phyloP scores from a whole-genome alignment of 2,329 filamentous ascomycete genomes.

The Penicillium oxalicum region DNA sequence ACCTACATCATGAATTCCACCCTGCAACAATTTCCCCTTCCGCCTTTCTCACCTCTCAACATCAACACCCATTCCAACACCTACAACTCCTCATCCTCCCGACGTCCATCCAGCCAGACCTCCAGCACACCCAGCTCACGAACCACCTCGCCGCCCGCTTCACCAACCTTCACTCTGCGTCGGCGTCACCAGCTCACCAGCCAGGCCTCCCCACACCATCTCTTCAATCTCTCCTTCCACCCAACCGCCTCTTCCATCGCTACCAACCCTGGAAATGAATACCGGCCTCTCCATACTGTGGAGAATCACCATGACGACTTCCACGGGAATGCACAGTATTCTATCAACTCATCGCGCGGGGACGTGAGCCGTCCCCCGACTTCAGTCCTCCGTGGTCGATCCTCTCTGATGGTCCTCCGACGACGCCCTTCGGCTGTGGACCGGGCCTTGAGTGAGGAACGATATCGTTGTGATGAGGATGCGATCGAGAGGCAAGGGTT shows the following conservation, averaged over 20 bases:
- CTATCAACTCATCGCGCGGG: neutral
- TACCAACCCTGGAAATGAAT: too few species aligned
- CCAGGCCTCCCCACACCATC: constrained; percentile 12
- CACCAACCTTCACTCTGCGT: constrained; percentile 13
- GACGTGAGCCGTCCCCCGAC: constrained; percentile 22
- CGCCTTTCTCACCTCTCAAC: constrained; percentile 24
- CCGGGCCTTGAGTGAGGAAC: constrained; percentile 40
- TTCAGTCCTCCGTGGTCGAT: constrained; percentile 25
- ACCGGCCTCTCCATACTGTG: too few species aligned
- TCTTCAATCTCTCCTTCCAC: constrained; percentile 21
- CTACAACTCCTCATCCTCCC: neutral
- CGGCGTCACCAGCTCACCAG: constrained; percentile 1
- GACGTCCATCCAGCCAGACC: constrained; percentile 15
- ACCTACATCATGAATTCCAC: neutral
- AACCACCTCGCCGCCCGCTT: constrained; percentile 23
- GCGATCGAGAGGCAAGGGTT: constrained; percentile 37
- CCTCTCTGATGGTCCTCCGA: constrained; percentile 31
- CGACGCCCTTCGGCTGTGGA: constrained; percentile 41
- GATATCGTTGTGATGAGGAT: constrained; percentile 34
- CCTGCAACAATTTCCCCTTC: constrained; percentile 19
- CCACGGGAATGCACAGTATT: neutral
- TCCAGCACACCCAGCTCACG: constrained; percentile 21
- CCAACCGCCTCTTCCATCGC: neutral
- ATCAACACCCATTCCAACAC: neutral
- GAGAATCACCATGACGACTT: neutral